phyloP scores from a whole-genome alignment of 805 yeast species.

The Cyberlindnera xylosilytica region DNA sequence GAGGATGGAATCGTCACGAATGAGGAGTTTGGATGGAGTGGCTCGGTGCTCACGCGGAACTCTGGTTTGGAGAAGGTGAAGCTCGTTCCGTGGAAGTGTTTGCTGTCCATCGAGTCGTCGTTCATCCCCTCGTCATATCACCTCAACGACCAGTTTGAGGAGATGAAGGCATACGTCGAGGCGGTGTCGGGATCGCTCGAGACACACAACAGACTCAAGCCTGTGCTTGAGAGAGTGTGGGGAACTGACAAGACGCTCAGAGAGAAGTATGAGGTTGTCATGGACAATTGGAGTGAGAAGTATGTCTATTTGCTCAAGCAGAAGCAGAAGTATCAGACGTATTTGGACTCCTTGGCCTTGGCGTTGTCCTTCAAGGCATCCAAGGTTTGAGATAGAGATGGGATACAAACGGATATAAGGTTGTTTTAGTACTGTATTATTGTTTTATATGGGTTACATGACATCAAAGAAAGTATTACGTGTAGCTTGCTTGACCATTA shows the following conservation, averaged over 20 bases:
- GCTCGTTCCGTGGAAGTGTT: constrained; percentile 25
- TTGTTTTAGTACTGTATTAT: no score
- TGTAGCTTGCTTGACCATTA: no score
- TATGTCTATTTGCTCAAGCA: constrained; percentile 36
- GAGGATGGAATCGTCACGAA: constrained; percentile 69
- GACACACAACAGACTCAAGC: constrained; percentile 41
- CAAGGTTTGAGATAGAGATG: constrained; percentile 16
- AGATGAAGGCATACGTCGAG: constrained; percentile 38
- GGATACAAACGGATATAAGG: no score
- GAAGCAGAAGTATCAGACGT: constrained; percentile 32
- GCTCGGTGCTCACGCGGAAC: constrained; percentile 18
- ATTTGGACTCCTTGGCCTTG: constrained; percentile 31
- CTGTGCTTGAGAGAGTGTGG: constrained; percentile 37
- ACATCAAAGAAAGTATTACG: no score
- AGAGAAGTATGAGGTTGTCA: constrained; percentile 29
- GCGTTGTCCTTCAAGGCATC: constrained; percentile 27
- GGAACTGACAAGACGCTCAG: constrained; percentile 10
- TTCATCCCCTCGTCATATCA: constrained; percentile 29
- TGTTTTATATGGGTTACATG: no score
- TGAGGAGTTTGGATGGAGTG: constrained; percentile 79
- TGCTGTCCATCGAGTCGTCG: constrained; percentile 27
- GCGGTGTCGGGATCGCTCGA: constrained; percentile 38
- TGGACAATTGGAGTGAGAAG: constrained; percentile 41
- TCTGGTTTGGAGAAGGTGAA: constrained; percentile 24
- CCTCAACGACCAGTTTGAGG: constrained; percentile 37